A percentile compares a stretch with the other conserved stretches of the same genome.
These are phyloP conservation scores for Ophiostoma quercus DNA, from an alignment of 2,329 filamentous ascomycete species.

Conservation along the genomic window DNA sequence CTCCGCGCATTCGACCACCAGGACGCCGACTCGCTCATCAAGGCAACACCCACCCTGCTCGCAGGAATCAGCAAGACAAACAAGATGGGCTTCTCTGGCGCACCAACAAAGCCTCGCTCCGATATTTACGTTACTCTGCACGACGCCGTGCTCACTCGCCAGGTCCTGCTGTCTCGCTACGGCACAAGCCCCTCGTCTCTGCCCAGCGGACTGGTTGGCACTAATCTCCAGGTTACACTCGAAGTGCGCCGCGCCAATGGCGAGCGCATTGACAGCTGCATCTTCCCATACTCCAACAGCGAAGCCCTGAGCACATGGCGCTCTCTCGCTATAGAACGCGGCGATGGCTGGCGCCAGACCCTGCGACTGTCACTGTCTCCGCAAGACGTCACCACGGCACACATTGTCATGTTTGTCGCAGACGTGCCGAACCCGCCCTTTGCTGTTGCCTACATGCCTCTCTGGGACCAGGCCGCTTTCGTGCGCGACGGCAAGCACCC, in stretches of 20 bases:
- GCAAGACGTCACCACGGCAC: slow-evolving; percentile 72
- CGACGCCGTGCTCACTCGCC: slow-evolving; percentile 70
- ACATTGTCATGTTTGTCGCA: slow-evolving; percentile 84
- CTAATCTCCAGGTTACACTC: slow-evolving; percentile 79
- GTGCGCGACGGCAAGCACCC: slow-evolving; percentile 78
- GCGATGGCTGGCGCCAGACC: slow-evolving; percentile 82
- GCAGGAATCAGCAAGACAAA: slow-evolving; percentile 74
- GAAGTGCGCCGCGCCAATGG: slow-evolving; percentile 78
- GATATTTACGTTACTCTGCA: slow-evolving; percentile 91
- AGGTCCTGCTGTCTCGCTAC: slow-evolving; percentile 62
- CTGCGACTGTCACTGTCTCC: slow-evolving; percentile 74
- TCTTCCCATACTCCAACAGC: slow-evolving; percentile 78
- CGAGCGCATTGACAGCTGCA: slow-evolving; percentile 79
- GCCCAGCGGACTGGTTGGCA: slow-evolving; percentile 55
- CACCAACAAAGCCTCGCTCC: slow-evolving; percentile 78
- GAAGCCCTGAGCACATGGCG: slow-evolving; percentile 78
- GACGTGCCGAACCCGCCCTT: slow-evolving; percentile 85
- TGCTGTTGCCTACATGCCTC: slow-evolving; percentile 83
- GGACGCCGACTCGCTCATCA: slow-evolving; percentile 76
- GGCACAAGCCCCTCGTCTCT: slow-evolving; percentile 70
- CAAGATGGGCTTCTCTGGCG: slow-evolving; percentile 90
- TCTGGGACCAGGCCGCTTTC: slow-evolving; percentile 91
- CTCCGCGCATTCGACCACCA: slow-evolving; percentile 70
- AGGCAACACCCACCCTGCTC: slow-evolving; percentile 79
- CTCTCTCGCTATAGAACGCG: slow-evolving; percentile 72